phyloP scores from a whole-genome alignment of 2,329 filamentous ascomycete genomes.

The Hypoxylon rubiginosum region DNA sequence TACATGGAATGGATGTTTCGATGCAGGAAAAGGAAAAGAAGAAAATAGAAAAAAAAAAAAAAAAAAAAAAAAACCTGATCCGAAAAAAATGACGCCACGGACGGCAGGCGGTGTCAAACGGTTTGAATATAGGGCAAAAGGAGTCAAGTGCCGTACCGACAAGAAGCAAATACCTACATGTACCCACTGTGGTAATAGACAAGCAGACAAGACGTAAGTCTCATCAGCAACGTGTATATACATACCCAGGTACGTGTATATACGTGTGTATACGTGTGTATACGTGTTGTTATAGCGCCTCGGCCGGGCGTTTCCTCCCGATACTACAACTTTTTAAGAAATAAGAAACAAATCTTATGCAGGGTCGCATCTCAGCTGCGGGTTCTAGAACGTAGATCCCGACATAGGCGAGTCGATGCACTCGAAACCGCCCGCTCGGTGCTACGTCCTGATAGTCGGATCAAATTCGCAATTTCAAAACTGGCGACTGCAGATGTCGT shows the following conservation, averaged over 20 bases:
- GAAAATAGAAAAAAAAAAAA: constrained; percentile 16
- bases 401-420: constrained; percentile 15
- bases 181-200: constrained; percentile 28
- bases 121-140: background rate
- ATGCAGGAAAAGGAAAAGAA: constrained; percentile 10
- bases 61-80: constrained; percentile 18
- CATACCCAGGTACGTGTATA: no score
- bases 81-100: constrained; percentile 34
- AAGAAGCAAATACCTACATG: constrained; percentile 20
- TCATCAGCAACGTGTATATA: background rate
- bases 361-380: constrained; percentile 33
- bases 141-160: constrained; percentile 9
- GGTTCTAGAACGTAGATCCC: constrained; percentile 41
- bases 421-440: constrained; percentile 14
- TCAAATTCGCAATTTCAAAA: constrained; percentile 31
- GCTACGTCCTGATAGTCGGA: constrained; percentile 24
- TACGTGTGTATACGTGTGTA: no score
- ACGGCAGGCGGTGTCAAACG: constrained; percentile 30
- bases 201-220: background rate
- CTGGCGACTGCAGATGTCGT: constrained; percentile 11
- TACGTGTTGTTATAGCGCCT: constrained; percentile 9
- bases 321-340: constrained; percentile 21
- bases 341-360: constrained; percentile 33
- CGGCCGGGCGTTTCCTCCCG: constrained; percentile 29
- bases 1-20: constrained; percentile 31